phyloP scores from a whole-genome alignment of 2,329 filamentous ascomycete genomes.

The Colletotrichum navitas region DNA sequence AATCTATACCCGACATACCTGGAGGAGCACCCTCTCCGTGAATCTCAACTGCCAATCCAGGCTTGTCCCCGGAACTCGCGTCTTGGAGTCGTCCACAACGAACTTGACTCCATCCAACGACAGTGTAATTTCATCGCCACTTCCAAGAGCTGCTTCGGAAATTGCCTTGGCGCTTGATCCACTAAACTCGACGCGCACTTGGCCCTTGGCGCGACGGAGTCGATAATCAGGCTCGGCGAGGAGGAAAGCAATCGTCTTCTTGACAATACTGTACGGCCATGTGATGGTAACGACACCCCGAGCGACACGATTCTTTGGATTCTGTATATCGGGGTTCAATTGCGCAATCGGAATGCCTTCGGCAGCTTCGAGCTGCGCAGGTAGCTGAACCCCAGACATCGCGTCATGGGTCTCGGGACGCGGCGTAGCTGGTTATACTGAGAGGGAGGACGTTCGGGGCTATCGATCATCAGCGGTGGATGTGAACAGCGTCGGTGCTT shows the following conservation, averaged over 20 bases:
- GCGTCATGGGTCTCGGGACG: conserved; percentile 37
- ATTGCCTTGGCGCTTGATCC: conserved; percentile 78
- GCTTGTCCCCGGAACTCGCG: conserved; percentile 62
- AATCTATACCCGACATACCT: conserved; percentile 50
- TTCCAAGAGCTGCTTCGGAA: conserved; percentile 75
- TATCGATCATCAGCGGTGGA: conserved; percentile 5
- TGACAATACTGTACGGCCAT: conserved; percentile 91
- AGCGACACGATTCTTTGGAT: conserved; percentile 61
- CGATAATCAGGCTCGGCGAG: conserved; percentile 89
- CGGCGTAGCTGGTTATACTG: conserved; percentile 10
- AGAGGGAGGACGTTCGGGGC: conserved; percentile 8
- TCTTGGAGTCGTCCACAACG: conserved; percentile 64
- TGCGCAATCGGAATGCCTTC: conserved; percentile 65
- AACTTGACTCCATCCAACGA: conserved; percentile 78
- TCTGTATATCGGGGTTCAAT: conserved; percentile 62
- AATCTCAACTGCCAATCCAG: conserved; percentile 72
- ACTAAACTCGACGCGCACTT: conserved; percentile 82
- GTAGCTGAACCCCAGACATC: conserved; percentile 38
- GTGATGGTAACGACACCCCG: conserved; percentile 84
- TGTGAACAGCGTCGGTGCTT: not conserved
- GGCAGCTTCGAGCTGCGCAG: conserved; percentile 41
- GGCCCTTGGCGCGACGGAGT: conserved; percentile 80
- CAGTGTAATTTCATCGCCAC: conserved; percentile 81
- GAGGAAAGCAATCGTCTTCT: conserved; percentile 79
- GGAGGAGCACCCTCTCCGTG: conserved; percentile 61